These are phyloP conservation scores for Erysimum pusillum DNA, from an alignment of 441 rosid genomes.

Conservation along the genomic window DNA sequence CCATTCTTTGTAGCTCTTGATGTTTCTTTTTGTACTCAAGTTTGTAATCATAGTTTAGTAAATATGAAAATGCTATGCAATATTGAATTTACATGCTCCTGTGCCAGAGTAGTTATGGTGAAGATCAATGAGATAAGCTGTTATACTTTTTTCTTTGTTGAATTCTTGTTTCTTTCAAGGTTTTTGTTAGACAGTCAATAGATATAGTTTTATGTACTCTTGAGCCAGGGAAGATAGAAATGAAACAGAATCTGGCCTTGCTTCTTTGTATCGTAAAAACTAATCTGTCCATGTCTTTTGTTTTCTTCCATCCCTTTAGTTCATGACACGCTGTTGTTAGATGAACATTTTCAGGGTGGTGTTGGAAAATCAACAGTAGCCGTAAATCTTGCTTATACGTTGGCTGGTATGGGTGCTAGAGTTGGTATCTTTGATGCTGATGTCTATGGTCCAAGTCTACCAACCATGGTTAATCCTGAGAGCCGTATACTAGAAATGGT, in stretches of 20 bases:
- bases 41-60: background rate
- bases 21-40: conserved; percentile 12
- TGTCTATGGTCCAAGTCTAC: conserved; percentile 97
- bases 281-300: conserved; percentile 8
- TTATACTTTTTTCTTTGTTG: background rate
- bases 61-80: background rate
- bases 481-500: conserved; percentile 89
- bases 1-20: no score
- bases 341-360: conserved; percentile 84
- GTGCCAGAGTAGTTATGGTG: no score
- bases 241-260: background rate
- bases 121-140: no score
- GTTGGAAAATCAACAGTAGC: conserved; percentile 98
- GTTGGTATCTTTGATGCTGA: conserved; percentile 98
- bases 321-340: conserved; percentile 53
- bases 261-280: conserved; percentile 1
- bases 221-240: background rate
- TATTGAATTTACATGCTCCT: conserved; percentile 4
- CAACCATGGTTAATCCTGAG: conserved; percentile 97
- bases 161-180: background rate
- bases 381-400: conserved; percentile 94
- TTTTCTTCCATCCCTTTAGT: conserved; percentile 27
- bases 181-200: background rate
- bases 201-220: background rate
- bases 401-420: conserved; percentile 97